Evolutionary conservation across 768 basidiomycete species (phyloP).

Genomic region (Podaxis sp.): DNA sequence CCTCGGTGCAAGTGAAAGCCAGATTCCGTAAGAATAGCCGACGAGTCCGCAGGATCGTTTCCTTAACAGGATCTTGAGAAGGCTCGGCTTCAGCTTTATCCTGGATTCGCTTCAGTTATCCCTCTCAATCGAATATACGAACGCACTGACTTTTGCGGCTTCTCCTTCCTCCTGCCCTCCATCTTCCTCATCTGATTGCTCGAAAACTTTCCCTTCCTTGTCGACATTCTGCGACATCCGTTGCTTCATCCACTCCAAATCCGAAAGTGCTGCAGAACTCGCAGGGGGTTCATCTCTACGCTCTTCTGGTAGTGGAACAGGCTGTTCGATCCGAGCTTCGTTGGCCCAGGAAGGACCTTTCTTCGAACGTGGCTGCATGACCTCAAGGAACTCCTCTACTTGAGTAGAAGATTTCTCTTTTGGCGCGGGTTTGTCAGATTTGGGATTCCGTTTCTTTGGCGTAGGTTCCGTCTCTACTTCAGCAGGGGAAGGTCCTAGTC

Average conservation of each 20-base stretch:
- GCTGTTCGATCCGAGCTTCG: conserved; percentile 24
- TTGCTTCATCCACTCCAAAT: conserved; percentile 72
- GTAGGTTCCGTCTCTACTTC: conserved; percentile 15
- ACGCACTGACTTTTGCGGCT: conserved; percentile 10
- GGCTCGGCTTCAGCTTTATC: conserved; percentile 14
- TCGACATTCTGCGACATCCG: conserved; percentile 51
- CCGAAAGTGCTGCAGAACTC: conserved; percentile 42
- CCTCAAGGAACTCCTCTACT: conserved; percentile 64
- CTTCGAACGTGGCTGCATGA: conserved; percentile 62
- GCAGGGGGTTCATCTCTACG: conserved; percentile 17
- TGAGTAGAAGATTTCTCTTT: conserved; percentile 32
- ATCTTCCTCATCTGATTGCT: conserved; percentile 61
- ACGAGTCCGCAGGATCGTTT: conserved; percentile 66
- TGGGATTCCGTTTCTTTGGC: conserved; percentile 5
- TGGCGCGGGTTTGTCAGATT: conserved; percentile 1
- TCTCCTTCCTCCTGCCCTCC: conserved; percentile 13
- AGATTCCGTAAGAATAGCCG: conserved; percentile 94
- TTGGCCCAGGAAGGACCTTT: conserved; percentile 68
- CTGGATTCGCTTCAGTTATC: background rate
- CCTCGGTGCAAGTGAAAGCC: conserved; percentile 76
- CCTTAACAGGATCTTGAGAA: conserved; percentile 33
- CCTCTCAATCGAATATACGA: background rate
- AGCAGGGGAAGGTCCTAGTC: conserved; percentile 32
- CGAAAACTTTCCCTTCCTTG: conserved; percentile 43
- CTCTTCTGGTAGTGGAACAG: conserved; percentile 11